These are phyloP conservation scores for Adansonia rubrostipa DNA, from an alignment of 441 rosid species.

Conservation along the genomic window DNA sequence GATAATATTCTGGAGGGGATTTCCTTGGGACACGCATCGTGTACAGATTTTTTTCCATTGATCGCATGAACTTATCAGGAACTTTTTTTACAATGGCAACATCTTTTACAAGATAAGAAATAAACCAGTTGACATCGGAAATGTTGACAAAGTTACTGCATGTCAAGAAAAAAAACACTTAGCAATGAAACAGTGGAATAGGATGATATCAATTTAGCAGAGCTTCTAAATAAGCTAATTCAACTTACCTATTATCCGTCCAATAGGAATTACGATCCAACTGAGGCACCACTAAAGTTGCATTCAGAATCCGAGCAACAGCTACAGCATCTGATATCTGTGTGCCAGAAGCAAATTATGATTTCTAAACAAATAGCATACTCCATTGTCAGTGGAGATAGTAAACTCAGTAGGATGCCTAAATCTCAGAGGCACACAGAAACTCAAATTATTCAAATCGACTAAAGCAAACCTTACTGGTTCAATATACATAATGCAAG, in stretches of 20 bases:
- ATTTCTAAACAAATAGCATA: conserved; percentile 15
- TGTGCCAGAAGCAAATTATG: conserved; percentile 27
- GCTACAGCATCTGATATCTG: conserved; percentile 99
- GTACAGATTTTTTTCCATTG: conserved; percentile 96
- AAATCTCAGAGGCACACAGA: conserved; percentile 3
- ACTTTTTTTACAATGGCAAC: conserved; percentile 89
- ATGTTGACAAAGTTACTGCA: conserved; percentile 91
- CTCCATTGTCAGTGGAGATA: neutral
- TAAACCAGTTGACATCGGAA: conserved; percentile 93
- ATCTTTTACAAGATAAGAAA: conserved; percentile 85
- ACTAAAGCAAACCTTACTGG: conserved; percentile 18
- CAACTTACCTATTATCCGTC: conserved; percentile 88
- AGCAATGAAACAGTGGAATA: conserved; percentile 9
- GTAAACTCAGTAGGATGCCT: conserved; percentile 2
- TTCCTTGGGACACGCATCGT: conserved; percentile 98
- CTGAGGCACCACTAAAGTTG: conserved; percentile 95
- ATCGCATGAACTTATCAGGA: conserved; percentile 88
- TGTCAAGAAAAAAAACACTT: conserved; percentile 16
- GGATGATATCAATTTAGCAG: conserved; percentile 2
- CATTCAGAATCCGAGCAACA: conserved; percentile 91
- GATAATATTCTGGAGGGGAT: conserved; percentile 89
- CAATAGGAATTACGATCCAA: conserved; percentile 95
- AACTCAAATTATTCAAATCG: conserved; percentile 19
- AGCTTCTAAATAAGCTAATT: neutral
- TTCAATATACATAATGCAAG: conserved; percentile 4